Evolutionary conservation across 495 filamentous ascomycete species (phyloP).

Genomic region (Penicillium psychrofluorescens): DNA sequence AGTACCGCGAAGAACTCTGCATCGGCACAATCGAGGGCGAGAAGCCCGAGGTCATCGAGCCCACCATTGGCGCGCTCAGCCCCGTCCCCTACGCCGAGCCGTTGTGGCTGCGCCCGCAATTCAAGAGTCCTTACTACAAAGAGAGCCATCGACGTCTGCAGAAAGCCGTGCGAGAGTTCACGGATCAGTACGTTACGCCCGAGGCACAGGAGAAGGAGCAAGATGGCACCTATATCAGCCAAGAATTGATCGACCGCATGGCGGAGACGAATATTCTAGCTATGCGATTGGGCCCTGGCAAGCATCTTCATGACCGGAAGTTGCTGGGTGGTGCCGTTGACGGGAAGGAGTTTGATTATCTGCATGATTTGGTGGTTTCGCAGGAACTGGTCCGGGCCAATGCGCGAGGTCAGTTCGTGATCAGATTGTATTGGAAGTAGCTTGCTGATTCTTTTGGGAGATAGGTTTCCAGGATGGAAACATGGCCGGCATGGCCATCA

Average conservation of each 20-base stretch:
- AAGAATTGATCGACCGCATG: conserved; percentile 74
- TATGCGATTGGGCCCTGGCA: conserved; percentile 79
- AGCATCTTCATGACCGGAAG: conserved; percentile 65
- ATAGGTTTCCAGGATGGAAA: conserved; percentile 49
- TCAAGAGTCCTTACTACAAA: conserved; percentile 77
- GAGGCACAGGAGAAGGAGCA: conserved; percentile 75
- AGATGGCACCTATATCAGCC: conserved; percentile 65
- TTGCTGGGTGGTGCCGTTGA: conserved; percentile 64
- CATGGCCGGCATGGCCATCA: conserved; percentile 77
- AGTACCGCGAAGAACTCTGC: conserved; percentile 62
- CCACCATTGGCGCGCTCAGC: conserved; percentile 62
- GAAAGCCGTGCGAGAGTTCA: conserved; percentile 67
- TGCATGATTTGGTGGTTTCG: conserved; percentile 70
- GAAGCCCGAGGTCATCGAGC: conserved; percentile 65
- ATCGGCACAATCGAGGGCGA: conserved; percentile 71
- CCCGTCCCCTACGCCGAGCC: conserved; percentile 76
- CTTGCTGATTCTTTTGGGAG: conserved; percentile 1
- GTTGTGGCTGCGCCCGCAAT: conserved; percentile 70
- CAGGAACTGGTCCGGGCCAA: conserved; percentile 69
- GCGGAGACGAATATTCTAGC: conserved; percentile 64
- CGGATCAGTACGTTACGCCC: conserved; percentile 59
- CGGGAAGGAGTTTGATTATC: conserved; percentile 80
- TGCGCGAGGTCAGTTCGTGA: conserved; percentile 46
- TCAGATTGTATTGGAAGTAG: conserved; percentile 37
- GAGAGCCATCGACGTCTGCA: conserved; percentile 67